Base-by-base conservation (phyloP, 768 basidiomycete species). In the Phlebiopsis gigantea region DNA sequence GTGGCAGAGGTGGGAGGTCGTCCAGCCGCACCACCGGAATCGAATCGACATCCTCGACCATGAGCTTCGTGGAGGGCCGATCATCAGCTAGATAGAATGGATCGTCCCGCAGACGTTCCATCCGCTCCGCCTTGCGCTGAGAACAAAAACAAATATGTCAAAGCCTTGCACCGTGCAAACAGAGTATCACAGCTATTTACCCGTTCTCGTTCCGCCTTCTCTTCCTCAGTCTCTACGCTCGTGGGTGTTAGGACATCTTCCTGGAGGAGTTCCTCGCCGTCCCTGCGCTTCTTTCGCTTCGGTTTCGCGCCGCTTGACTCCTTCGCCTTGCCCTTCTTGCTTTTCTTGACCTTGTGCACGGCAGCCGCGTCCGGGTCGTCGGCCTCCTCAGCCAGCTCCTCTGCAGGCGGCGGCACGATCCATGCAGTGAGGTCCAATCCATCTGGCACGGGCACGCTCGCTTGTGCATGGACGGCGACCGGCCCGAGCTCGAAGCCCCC, bases 1-100 rank as follows among this genome's bases (percentile, higher is more conserved):
- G 72, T 45, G 64, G 62, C 17, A 72, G 53, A 1, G 71, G 72
- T n/a, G 84, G 85, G 70, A 90, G 78, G 57, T 79, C 84, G 42
- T 96, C 90, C 46, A 98, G 72, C 58, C 76, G 81, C 28, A 98
- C 91, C 22, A 99, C 83, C 0, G 96, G 95, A 70, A 98, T 98
- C 8, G 86, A 82, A 63, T 97, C 93, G n/a, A 97, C 62, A 65
- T 97, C 92, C 12, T 82, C 79, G 22, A 26, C 42, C 22, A 56
- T 55, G 31, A 6, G 12, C 54, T 59, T 54, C 24, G 57, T 51
- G 61, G 76, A 66, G 1, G 80, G 74, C 53, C 68, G 72, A 42
- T 83, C 81, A 61, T 90, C 88, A 39, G 85, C 77, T 61, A 97
- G 85, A 70, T 97, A 95, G 72, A 93, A 97, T 4, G 95, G 94